Evolutionary conservation across 805 yeast species (phyloP).

Genomic region (Brettanomyces custersianus): DNA sequence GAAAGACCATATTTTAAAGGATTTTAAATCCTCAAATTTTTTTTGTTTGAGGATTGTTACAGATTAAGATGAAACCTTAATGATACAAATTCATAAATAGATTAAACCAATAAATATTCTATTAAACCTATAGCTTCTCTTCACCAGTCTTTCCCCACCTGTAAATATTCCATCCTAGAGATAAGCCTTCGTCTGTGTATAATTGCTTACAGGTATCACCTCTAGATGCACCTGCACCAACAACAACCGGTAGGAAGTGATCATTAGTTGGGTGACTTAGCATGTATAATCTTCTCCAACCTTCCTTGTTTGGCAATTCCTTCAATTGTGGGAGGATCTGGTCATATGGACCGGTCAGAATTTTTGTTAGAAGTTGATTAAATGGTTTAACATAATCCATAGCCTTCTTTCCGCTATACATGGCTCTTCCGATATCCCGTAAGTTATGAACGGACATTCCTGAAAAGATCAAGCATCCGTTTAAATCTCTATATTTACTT

Average conservation of each 20-base stretch:
- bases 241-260: conserved; percentile 62
- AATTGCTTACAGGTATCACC: conserved; percentile 35
- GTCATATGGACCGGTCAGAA: conserved; percentile 25
- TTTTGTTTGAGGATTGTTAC: too few species aligned
- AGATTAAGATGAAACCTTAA: too few species aligned
- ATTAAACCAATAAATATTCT: too few species aligned
- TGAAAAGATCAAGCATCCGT: conserved; percentile 49
- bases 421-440: conserved; percentile 36
- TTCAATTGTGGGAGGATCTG: conserved; percentile 30
- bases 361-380: conserved; percentile 34
- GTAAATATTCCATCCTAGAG: conserved; percentile 68
- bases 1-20: too few species aligned
- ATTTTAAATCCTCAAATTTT: too few species aligned
- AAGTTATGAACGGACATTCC: conserved; percentile 81
- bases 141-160: conserved; percentile 25
- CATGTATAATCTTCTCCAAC: conserved; percentile 24
- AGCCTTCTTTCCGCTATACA: conserved; percentile 13
- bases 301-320: conserved; percentile 19
- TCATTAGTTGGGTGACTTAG: conserved; percentile 71
- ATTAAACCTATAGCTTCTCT: conserved; percentile 5
- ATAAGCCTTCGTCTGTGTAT: conserved; percentile 33
- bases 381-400: conserved; percentile 47
- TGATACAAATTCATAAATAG: too few species aligned
- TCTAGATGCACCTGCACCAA: conserved; percentile 47
- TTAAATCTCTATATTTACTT: conserved; percentile 40